phyloP scores from a whole-genome alignment of 768 basidiomycete genomes.

The Kwoniella newhampshirensis region DNA sequence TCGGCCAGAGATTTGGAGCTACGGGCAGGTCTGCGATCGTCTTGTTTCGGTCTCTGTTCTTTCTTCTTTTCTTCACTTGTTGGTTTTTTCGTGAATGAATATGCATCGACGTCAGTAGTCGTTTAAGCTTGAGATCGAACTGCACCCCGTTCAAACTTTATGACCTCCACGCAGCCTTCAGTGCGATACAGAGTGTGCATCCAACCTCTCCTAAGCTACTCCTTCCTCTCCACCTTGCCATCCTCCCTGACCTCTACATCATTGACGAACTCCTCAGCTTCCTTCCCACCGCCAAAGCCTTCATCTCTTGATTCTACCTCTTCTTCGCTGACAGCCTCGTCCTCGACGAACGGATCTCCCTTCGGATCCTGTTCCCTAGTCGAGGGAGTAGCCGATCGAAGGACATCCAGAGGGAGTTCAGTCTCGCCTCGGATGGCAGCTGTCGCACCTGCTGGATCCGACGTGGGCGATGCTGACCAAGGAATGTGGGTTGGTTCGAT shows the following conservation, averaged over 20 bases:
- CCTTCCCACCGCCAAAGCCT: constrained; percentile 39
- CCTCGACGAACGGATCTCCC: constrained; percentile 24
- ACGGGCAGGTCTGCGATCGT: no score
- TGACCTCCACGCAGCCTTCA: no score
- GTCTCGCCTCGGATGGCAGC: constrained; percentile 16
- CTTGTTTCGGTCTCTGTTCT: no score
- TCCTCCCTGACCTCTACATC: constrained; percentile 21
- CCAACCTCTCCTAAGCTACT: constrained; percentile 1
- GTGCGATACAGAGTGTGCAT: no score
- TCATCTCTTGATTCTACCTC: constrained; percentile 41
- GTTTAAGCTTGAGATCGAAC: no score
- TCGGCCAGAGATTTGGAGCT: no score
- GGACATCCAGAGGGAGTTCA: constrained; percentile 7
- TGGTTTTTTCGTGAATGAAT: no score
- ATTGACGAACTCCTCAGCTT: constrained; percentile 42
- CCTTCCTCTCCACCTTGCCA: constrained; percentile 29
- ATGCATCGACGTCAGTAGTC: no score
- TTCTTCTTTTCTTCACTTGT: no score
- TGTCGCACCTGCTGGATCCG: constrained; percentile 18
- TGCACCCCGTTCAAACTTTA: no score
- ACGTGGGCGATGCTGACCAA: constrained; percentile 13
- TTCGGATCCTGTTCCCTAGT: background rate
- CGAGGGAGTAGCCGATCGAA: background rate
- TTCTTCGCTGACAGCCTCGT: constrained; percentile 30
- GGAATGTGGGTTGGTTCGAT: constrained; percentile 10